Conservation (phyloP, 768 basidiomycete species). For the Amanita inopinata region DNA sequence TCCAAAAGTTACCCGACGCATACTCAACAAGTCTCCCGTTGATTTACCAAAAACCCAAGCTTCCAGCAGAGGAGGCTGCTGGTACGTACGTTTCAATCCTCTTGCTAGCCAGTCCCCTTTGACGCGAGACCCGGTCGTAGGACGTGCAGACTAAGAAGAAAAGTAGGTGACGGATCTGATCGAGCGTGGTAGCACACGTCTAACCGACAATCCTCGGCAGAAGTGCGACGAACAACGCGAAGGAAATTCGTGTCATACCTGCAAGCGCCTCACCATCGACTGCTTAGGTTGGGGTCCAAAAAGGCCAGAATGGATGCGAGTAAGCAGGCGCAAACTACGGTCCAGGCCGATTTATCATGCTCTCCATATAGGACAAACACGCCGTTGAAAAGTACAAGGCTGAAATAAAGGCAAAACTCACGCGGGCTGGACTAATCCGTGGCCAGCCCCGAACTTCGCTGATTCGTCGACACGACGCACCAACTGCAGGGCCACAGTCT, state of each 20-base stretch:
- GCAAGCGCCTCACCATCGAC: conserved; percentile 68
- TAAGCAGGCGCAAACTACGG: conserved; percentile 21
- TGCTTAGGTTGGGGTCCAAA: conserved; percentile 81
- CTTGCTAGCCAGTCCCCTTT: conserved; percentile 7
- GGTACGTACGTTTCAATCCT: conserved; percentile 43
- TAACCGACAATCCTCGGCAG: conserved; percentile 26
- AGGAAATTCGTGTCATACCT: conserved; percentile 73
- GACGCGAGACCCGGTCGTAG: conserved; percentile 25
- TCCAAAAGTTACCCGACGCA: conserved; percentile 28
- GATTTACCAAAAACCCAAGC: conserved; percentile 44
- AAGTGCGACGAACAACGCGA: conserved; percentile 87
- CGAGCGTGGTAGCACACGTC: not conserved
- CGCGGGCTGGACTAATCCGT: conserved; percentile 68
- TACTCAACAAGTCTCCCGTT: conserved; percentile 35
- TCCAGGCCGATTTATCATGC: conserved; percentile 1
- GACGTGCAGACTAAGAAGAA: conserved; percentile 79
- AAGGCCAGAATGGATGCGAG: conserved; percentile 87
- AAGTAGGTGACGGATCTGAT: conserved; percentile 34
- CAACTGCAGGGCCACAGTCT: not conserved
- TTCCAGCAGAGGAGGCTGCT: conserved; percentile 69
- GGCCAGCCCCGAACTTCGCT: conserved; percentile 60
- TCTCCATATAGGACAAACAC: conserved; percentile 57
- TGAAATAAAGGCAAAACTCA: conserved; percentile 73
- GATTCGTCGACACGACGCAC: conserved; percentile 3
- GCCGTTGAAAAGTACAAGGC: conserved; percentile 78